phyloP scores from a whole-genome alignment of 2,329 filamentous ascomycete species.

The Pseudopyricularia cyperi region DNA sequence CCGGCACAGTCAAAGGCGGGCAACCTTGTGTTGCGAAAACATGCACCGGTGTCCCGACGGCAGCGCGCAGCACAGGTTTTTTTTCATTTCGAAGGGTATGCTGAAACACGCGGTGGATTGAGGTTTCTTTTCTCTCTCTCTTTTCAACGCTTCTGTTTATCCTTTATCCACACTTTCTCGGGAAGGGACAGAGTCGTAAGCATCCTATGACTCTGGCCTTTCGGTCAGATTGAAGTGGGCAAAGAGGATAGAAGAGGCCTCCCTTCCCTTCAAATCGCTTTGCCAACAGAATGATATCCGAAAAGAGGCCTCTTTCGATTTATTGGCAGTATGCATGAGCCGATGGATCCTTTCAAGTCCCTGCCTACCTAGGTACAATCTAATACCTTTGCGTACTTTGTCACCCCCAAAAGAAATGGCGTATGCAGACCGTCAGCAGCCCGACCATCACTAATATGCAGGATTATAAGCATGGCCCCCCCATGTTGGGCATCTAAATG shows the following conservation, averaged over 20 bases:
- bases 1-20: background rate
- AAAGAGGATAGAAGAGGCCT: background rate
- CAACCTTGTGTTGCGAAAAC: background rate
- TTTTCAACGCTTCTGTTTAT: too few relatives aligned
- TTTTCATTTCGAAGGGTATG: too few relatives aligned
- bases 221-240: background rate
- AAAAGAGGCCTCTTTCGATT: background rate
- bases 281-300: too few relatives aligned
- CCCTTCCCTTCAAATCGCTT: background rate
- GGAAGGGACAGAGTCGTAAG: too few relatives aligned
- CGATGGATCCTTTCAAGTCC: background rate
- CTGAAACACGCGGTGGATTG: background rate
- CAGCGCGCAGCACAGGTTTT: background rate
- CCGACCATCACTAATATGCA: background rate
- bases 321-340: background rate
- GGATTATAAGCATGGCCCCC: background rate
- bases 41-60: background rate
- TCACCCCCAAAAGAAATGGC: background rate
- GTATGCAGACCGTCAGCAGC: background rate
- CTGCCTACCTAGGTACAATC: background rate
- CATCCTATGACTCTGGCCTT: too few relatives aligned
- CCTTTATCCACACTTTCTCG: too few relatives aligned
- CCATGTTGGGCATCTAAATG: background rate
- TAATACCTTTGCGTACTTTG: background rate
- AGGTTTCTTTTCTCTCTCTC: background rate